A percentile compares a stretch with the other conserved stretches of the same genome.
Conservation (phyloP, 108 stramenopile species). For the Nitzschia sp. region DNA sequence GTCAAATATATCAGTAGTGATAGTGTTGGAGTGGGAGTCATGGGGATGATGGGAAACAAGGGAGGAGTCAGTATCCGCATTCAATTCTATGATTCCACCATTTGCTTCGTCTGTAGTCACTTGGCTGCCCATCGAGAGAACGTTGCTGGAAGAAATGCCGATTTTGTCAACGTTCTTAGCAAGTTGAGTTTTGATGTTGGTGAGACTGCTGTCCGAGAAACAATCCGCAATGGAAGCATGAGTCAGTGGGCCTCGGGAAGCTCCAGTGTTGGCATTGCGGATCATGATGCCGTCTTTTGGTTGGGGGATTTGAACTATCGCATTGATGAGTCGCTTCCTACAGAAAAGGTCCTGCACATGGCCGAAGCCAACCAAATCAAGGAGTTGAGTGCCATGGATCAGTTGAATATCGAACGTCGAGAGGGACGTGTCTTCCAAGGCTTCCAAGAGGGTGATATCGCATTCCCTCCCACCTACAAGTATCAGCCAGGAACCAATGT, state of each 20-base stretch:
- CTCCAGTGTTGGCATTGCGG: conserved; percentile 58
- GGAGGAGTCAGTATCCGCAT: conserved; percentile 91
- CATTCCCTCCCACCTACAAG: conserved; percentile 96
- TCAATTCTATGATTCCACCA: conserved; percentile 86
- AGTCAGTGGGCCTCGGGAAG: conserved; percentile 76
- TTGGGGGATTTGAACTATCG: conserved; percentile 98
- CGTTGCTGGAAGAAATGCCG: conserved; percentile 92
- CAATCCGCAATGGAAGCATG: conserved; percentile 71
- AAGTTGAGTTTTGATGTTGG: conserved; percentile 88
- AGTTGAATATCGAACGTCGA: conserved; percentile 93
- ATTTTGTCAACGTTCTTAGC: conserved; percentile 83
- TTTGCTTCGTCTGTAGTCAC: conserved; percentile 95
- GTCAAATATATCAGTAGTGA: conserved; percentile 69
- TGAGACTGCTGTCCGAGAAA: conserved; percentile 78
- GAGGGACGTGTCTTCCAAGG: conserved; percentile 91
- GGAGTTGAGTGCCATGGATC: conserved; percentile 87
- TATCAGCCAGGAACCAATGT: conserved; percentile 94
- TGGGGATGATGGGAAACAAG: conserved; percentile 99
- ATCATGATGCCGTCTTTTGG: conserved; percentile 97
- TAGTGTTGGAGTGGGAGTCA: conserved; percentile 93
- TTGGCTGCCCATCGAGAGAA: conserved; percentile 98
- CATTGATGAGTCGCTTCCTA: conserved; percentile 83
- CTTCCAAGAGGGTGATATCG: conserved; percentile 87
- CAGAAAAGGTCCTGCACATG: conserved; percentile 77
- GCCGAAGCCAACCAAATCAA: conserved; percentile 56